Conservation (phyloP, 352 stramenopile genomes). For the Globisporangium spinosum region DNA sequence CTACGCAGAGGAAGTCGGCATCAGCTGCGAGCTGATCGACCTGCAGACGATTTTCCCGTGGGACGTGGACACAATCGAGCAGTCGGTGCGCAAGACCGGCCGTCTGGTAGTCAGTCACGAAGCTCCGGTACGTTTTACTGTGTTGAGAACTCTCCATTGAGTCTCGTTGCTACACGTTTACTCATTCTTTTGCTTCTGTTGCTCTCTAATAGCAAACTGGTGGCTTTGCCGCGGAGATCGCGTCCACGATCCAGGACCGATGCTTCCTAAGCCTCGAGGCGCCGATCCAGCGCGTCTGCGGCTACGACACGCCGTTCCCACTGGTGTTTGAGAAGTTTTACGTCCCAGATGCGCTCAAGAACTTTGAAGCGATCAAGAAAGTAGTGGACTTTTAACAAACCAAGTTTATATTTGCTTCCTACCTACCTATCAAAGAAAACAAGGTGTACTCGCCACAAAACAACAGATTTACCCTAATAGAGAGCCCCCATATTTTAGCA, state of each 20-base stretch:
- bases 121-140: slow-evolving; percentile 75
- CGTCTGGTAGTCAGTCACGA: slow-evolving; percentile 96
- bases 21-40: slow-evolving; percentile 97
- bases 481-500: no score
- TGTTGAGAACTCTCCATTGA: neutral
- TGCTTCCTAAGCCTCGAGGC: slow-evolving; percentile 97
- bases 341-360: slow-evolving; percentile 92
- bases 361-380: slow-evolving; percentile 94
- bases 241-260: slow-evolving; percentile 88
- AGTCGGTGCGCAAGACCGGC: slow-evolving; percentile 97
- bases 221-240: slow-evolving; percentile 96
- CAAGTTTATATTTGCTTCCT: no score
- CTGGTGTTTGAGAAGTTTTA: slow-evolving; percentile 97
- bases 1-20: slow-evolving; percentile 89
- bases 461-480: no score
- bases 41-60: slow-evolving; percentile 97
- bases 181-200: no score
- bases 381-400: slow-evolving; percentile 8
- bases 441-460: no score
- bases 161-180: neutral
- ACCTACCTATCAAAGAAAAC: no score
- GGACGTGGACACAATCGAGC: slow-evolving; percentile 93
- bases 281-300: slow-evolving; percentile 92
- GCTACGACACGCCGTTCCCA: slow-evolving; percentile 97
- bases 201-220: slow-evolving; percentile 54